Evolutionary conservation across 192 early-diverging fungal species (phyloP).

Genomic region (Coemansia sp.): DNA sequence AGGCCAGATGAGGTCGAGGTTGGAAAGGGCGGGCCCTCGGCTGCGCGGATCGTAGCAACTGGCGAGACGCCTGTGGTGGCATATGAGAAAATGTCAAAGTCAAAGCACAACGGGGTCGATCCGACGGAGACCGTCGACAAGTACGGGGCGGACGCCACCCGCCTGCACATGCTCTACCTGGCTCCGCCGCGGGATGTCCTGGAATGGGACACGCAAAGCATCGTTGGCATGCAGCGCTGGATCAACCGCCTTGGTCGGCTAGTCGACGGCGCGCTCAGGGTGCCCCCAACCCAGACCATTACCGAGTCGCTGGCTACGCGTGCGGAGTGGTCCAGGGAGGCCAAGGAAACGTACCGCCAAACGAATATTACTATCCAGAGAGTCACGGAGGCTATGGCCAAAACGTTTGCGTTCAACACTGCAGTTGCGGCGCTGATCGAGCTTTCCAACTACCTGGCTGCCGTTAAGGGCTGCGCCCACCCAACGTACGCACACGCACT

Average conservation of each 20-base stretch:
- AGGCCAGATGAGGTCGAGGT: slow-evolving; percentile 65
- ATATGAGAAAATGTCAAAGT: slow-evolving; percentile 97
- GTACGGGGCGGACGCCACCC: slow-evolving; percentile 80
- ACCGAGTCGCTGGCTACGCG: slow-evolving; percentile 30
- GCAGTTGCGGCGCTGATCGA: slow-evolving; percentile 85
- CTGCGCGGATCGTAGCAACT: slow-evolving; percentile 61
- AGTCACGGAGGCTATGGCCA: slow-evolving; percentile 46
- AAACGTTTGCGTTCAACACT: slow-evolving; percentile 71
- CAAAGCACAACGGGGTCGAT: slow-evolving; percentile 92
- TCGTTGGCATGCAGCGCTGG: slow-evolving; percentile 92
- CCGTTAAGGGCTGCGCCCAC: slow-evolving; percentile 23
- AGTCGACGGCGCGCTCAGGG: slow-evolving; percentile 45
- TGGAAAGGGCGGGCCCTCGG: slow-evolving; percentile 5
- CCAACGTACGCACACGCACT: slow-evolving; percentile 59
- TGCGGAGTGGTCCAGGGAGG: slow-evolving; percentile 26
- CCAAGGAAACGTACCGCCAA: slow-evolving; percentile 36
- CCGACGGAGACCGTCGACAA: slow-evolving; percentile 58
- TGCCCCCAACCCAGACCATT: slow-evolving; percentile 56
- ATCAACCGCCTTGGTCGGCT: slow-evolving; percentile 62
- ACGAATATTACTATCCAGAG: slow-evolving; percentile 38
- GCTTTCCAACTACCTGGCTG: slow-evolving; percentile 58
- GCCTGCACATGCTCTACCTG: slow-evolving; percentile 83
- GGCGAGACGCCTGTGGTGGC: slow-evolving; percentile 59
- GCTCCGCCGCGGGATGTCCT: slow-evolving; percentile 87
- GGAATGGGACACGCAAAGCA: slow-evolving; percentile 87